Conservation (phyloP, 768 basidiomycete species). For the Albatrellus ellisii region DNA sequence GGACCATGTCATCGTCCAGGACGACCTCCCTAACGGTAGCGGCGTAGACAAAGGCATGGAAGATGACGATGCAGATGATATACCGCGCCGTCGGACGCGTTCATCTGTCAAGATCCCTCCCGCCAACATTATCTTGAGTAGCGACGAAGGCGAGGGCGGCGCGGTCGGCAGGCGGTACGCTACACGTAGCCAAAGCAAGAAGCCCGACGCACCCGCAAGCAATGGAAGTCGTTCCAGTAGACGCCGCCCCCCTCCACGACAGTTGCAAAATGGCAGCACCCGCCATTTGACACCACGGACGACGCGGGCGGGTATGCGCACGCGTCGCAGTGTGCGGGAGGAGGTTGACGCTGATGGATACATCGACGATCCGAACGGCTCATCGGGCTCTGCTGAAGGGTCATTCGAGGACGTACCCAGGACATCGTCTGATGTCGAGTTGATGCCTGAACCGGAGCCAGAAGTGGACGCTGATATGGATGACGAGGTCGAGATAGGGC, state of each 20-base stretch:
- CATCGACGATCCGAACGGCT: conserved; percentile 8
- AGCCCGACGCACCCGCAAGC: conserved; percentile 14
- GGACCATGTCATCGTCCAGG: conserved; percentile 3
- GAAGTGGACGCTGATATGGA: conserved; percentile 27
- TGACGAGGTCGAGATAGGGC: conserved; percentile 25
- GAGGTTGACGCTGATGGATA: conserved; percentile 15
- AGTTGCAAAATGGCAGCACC: too few relatives aligned
- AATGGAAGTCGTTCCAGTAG: conserved; percentile 16
- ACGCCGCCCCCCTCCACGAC: conserved; percentile 24
- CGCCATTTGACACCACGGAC: conserved; percentile 7
- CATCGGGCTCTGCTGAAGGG: conserved; percentile 19
- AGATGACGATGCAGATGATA: conserved; percentile 16
- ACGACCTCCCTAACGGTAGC: conserved; percentile 1
- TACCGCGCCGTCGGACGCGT: conserved; percentile 6
- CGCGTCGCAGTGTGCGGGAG: conserved; percentile 9
- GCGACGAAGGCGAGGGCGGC: conserved; percentile 27
- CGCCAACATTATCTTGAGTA: conserved; percentile 25
- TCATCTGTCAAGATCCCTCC: background rate
- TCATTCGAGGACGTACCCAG: conserved; percentile 45
- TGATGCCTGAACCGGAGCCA: conserved; percentile 24
- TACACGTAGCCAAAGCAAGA: conserved; percentile 29
- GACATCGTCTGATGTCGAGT: conserved; percentile 30
- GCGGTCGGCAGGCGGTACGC: conserved; percentile 19
- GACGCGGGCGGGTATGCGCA: conserved; percentile 8
- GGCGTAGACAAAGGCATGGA: conserved; percentile 15